phyloP scores from a whole-genome alignment of 306 rosid species.

The Prunus campanulata region DNA sequence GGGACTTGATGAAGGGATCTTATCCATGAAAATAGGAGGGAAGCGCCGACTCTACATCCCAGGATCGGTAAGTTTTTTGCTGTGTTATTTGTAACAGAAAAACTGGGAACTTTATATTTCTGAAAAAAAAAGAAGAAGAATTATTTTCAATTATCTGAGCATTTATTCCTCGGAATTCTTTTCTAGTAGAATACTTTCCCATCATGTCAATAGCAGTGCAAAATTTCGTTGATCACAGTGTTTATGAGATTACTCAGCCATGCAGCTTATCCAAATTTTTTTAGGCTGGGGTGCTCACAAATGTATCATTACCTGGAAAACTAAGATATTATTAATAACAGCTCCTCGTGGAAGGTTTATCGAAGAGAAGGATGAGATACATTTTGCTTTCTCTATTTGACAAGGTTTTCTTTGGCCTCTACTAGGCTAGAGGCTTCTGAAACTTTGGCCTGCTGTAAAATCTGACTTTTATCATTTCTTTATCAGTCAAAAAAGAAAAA shows the following conservation, averaged over 20 bases:
- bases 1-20: slow-evolving; percentile 95
- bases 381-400: no score
- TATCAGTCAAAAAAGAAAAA: neutral
- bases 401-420: no score
- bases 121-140: no score
- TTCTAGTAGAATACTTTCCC: no score
- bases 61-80: slow-evolving; percentile 67
- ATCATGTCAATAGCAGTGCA: no score
- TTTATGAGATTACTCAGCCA: neutral
- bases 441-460: neutral
- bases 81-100: neutral
- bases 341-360: no score
- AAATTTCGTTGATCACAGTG: neutral
- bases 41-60: slow-evolving; percentile 90
- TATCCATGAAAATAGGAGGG: slow-evolving; percentile 89
- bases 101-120: no score
- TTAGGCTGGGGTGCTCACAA: neutral
- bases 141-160: no score
- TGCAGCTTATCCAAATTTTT: neutral
- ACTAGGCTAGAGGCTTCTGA: no score
- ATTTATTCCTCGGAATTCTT: no score
- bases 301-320: neutral
- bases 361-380: no score
- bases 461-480: neutral
- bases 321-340: no score